Conservation (phyloP, 768 basidiomycete species). For the Mycena alexandri region DNA sequence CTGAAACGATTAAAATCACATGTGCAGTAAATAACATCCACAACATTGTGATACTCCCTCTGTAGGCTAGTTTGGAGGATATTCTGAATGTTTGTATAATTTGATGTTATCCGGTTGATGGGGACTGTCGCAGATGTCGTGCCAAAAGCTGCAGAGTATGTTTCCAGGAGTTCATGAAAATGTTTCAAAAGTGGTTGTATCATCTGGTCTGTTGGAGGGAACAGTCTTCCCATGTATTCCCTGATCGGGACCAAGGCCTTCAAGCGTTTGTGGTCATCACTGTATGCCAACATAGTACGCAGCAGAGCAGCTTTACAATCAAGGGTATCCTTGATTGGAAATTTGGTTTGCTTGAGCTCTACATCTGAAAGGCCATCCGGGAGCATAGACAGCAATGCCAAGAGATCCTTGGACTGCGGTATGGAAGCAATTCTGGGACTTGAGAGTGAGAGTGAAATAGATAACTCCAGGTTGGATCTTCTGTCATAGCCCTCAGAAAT, state of each 20-base stretch:
- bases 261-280: not conserved
- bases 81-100: no score
- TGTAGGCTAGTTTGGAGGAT: no score
- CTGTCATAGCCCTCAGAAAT: not conserved
- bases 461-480: not conserved
- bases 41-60: no score
- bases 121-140: no score
- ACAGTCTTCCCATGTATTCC: not conserved
- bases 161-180: not conserved
- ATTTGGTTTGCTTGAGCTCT: not conserved
- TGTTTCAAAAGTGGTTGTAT: not conserved
- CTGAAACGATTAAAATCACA: no score
- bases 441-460: not conserved
- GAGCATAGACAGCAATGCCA: not conserved
- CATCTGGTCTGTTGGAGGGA: not conserved
- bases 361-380: not conserved
- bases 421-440: not conserved
- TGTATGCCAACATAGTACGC: not conserved
- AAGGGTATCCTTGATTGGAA: not conserved
- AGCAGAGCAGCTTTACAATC: not conserved
- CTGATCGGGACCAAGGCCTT: not conserved
- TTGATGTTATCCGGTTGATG: no score
- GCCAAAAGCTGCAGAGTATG: no score
- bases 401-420: not conserved
- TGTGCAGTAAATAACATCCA: no score